Evolutionary conservation across 179 eudicot species (phyloP).

Genomic region (Vitellaria paradoxa): DNA sequence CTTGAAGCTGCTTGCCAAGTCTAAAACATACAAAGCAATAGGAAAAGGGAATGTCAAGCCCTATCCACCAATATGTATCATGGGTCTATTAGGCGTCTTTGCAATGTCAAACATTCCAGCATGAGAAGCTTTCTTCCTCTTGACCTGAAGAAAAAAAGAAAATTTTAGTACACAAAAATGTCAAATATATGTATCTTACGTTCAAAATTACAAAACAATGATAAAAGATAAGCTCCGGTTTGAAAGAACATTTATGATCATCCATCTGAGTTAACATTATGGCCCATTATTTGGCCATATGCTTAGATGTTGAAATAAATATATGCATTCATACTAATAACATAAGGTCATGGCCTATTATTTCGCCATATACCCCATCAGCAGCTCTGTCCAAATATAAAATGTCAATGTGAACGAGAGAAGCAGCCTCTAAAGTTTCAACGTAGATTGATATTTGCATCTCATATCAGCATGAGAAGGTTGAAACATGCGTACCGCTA

Average conservation of each 20-base stretch:
- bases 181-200: background rate
- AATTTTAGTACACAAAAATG: background rate
- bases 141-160: slow-evolving; percentile 46
- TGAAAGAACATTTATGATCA: background rate
- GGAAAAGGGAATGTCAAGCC: slow-evolving; percentile 4
- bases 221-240: background rate
- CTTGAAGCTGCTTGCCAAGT: background rate
- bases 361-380: background rate
- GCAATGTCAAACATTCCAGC: slow-evolving; percentile 98
- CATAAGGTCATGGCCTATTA: background rate
- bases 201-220: background rate
- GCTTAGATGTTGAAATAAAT: no score
- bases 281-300: background rate
- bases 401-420: background rate
- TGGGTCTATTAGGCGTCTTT: slow-evolving; percentile 88
- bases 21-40: background rate
- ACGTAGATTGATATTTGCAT: background rate
- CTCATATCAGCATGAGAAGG: background rate
- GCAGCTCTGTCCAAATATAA: background rate
- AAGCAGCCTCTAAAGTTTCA: background rate
- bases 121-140: slow-evolving; percentile 93
- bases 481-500: slow-evolving; percentile 44
- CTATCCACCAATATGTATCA: slow-evolving; percentile 98
- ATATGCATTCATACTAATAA: background rate
- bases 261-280: background rate